Base-by-base conservation (phyloP, 305 asterid species). In the Fraxinus greggii region DNA sequence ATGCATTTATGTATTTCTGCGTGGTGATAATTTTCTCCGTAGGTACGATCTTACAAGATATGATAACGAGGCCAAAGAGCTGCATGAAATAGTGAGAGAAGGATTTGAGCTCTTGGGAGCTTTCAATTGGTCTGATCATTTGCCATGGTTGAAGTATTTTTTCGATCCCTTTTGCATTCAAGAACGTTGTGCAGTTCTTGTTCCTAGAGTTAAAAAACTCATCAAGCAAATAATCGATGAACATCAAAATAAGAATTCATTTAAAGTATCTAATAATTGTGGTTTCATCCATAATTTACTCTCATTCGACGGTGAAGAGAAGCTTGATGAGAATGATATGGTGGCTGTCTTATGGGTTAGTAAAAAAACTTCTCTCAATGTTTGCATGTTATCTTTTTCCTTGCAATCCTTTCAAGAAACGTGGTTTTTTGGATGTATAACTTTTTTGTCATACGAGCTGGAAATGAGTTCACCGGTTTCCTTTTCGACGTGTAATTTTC, bases 61-160 rank as follows among this genome's bases (percentile, higher is more conserved):
- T 2, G 83, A 81, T 13, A 35, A 85, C 3, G 92, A 89, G 33
- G 88, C 87, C 0, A 72, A 72, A 82, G 90, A 88, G 76, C 42
- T 92, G 75, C 86, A 86, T 32, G 92, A 88, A 72, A 78, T 92
- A 61, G 97, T 91, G 6, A 80, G 82, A 76, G 93, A 91, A 84
- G 97, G 92, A 21, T 92, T 92, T 79, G 94, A 90, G 82, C 88
- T 92, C 2, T 82, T 92, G 83, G 94, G 96, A 78, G 90, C 90
- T 74, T 89, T 92, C 78, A 90, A 92, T 76, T 92, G 93, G 96
- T 89, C 89, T n/a, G 96, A 92, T 82, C 92, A 92, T 85, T 83
- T 92, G 29, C 90, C 91, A 21, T 92, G 93, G 96, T 35, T 92
- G 61, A 85, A 83, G 40, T 77, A 83, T 36, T 88, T 88, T 29